Evolutionary conservation across 2,329 filamentous ascomycete genomes (phyloP).

Genomic region (Colletotrichum shisoi): DNA sequence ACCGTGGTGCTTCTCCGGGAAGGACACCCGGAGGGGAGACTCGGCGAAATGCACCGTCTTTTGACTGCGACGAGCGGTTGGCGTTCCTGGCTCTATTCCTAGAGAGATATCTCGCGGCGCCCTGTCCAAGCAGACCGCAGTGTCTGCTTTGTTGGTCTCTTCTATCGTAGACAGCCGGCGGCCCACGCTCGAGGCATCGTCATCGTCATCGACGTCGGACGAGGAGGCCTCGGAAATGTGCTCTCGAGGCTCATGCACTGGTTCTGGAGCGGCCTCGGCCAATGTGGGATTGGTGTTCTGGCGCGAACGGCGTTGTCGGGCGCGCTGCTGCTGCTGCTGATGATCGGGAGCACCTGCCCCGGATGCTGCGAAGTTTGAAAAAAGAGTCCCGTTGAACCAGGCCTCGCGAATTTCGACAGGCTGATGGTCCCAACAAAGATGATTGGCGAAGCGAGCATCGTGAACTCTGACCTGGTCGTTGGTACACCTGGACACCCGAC

Average conservation of each 20-base stretch:
- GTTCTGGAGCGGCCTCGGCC: neutral
- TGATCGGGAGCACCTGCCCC: conserved; percentile 1
- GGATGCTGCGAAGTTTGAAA: neutral
- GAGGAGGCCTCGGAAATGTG: neutral
- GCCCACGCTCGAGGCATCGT: neutral
- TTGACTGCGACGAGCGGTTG: conserved; percentile 31
- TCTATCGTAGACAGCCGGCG: conserved; percentile 23
- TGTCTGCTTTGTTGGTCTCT: conserved; percentile 7
- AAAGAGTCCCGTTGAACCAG: conserved; percentile 18
- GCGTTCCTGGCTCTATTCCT: conserved; percentile 20
- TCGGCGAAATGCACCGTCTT: conserved; percentile 38
- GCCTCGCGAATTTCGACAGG: conserved; percentile 11
- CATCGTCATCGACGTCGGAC: conserved; percentile 17
- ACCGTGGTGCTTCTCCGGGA: conserved; percentile 4
- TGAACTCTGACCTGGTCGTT: conserved; percentile 32
- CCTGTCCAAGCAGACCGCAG: neutral
- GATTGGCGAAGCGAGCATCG: conserved; percentile 35
- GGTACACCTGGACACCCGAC: conserved; percentile 28
- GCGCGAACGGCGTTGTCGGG: conserved; percentile 26
- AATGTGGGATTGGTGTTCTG: conserved; percentile 5
- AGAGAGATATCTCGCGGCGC: neutral
- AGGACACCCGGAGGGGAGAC: conserved; percentile 15
- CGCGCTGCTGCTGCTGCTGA: conserved; percentile 28
- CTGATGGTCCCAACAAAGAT: conserved; percentile 34
- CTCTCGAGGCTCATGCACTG: neutral